Evolutionary conservation across 108 stramenopile genomes (phyloP).

Genomic region (Cyclotella baltica): DNA sequence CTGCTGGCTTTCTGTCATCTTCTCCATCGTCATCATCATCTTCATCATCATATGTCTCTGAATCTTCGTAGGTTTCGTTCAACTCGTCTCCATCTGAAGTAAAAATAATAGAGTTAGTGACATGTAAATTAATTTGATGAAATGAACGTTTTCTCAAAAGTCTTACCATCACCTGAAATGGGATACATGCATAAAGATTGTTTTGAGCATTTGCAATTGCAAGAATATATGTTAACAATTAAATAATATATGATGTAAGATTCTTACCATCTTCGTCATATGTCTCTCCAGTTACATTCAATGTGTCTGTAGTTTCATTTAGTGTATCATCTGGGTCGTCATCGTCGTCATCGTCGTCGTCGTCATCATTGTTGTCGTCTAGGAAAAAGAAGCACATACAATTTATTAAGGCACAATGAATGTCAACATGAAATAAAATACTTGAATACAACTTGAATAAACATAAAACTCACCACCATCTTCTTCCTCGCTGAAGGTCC

Average conservation of each 20-base stretch:
- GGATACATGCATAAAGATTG: background rate
- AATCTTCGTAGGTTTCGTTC: constrained; percentile 20
- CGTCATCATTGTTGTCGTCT: no score
- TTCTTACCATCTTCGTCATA: background rate
- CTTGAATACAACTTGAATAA: background rate
- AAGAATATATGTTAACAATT: background rate
- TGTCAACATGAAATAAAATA: no score
- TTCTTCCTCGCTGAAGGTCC: background rate
- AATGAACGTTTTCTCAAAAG: background rate
- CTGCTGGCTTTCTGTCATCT: background rate
- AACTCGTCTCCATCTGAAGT: constrained; percentile 7
- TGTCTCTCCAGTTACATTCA: constrained; percentile 3
- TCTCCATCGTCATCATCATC: constrained; percentile 4
- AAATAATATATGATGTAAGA: background rate
- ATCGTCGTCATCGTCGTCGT: constrained; percentile 12
- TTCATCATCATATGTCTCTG: constrained; percentile 11
- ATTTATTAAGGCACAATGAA: no score
- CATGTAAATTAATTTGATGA: no score
- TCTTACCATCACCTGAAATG: constrained; percentile 2
- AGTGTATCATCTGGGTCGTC: background rate
- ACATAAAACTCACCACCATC: background rate
- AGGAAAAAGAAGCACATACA: no score
- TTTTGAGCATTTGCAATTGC: background rate
- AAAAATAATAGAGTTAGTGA: no score
- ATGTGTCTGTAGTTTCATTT: constrained; percentile 9